A percentile compares a stretch with the other conserved stretches of the same genome.
phyloP scores from a whole-genome alignment of 2,329 filamentous ascomycete species.

The Hymenoscyphus infarciens region DNA sequence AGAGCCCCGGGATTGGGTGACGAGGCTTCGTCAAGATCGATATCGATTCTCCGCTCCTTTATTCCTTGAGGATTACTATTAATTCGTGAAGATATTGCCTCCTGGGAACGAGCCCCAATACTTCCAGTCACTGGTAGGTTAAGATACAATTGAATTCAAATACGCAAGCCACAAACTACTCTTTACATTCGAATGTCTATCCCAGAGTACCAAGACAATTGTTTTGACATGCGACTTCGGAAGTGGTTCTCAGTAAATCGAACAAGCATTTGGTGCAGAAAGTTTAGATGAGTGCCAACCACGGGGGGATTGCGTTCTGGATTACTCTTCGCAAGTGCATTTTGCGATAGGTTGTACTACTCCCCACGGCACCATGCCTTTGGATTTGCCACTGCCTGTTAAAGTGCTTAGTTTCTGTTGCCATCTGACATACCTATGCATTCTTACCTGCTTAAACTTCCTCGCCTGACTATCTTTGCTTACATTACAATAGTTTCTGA shows the following conservation, averaged over 20 bases:
- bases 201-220: too few relatives aligned
- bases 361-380: background rate
- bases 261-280: too few relatives aligned
- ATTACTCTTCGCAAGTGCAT: too few relatives aligned
- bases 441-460: background rate
- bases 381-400: background rate
- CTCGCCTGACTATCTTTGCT: background rate
- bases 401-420: background rate
- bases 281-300: too few relatives aligned
- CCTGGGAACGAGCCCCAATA: background rate
- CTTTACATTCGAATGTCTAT: too few relatives aligned
- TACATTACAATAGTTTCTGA: background rate
- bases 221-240: too few relatives aligned
- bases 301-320: too few relatives aligned
- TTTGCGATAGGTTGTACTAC: too few relatives aligned
- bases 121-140: background rate
- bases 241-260: too few relatives aligned
- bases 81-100: background rate
- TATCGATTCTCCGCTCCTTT: background rate
- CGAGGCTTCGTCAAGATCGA: background rate
- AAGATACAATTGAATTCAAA: too few relatives aligned
- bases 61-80: background rate
- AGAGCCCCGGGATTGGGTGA: background rate
- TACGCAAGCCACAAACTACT: too few relatives aligned
- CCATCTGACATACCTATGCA: background rate